Evolutionary conservation across 2,329 filamentous ascomycete genomes (phyloP), one percentile per base, ranked within the genome.

Genomic region (Colletotrichum plurivorum): DNA sequence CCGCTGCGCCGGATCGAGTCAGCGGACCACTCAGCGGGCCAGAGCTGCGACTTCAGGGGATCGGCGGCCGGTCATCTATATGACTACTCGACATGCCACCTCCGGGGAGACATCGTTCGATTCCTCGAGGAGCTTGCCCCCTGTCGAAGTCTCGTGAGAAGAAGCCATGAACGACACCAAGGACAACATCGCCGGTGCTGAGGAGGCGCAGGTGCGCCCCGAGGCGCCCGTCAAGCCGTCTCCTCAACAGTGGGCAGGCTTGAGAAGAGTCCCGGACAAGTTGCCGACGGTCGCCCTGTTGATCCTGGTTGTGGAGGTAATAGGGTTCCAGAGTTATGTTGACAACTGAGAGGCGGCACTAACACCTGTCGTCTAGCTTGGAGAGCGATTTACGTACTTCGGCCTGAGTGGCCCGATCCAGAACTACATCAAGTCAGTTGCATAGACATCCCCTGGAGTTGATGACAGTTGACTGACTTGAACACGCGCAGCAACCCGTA

Each of bases 331-430:
- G 2, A 2, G 27, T 9, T 18, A 6, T 4, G 15, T 31, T 13
- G 1, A 48, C 39, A n/a, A 18, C 9, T 7, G n/a, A 52, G 4
- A 52, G 46, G 27, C 41, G 25, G 8, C 16, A 9, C 22, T 36
- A 46, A 58, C 55, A 25, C 10, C 20, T 4, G 2, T 12, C 0
- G 15, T 15, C 5, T 1, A 77, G 73, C 68, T 78, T 8, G 76
- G 76, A 5, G 76, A 78, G 45, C 71, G 76, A 16, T 77, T 78
- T 49, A 77, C 75, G 3, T 76, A 75, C 64, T 77, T 78, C 59
- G 76, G 76, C 6, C 71, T 78, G 5, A 76, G 76, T 13, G 76
- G 76, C 2, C 75, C 76, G 0, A 73, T 78, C 22, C 76, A 78
- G 46, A 78, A 78, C 58, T 78, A 78, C 55, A 78, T 78, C 68